A percentile compares a stretch with the other conserved stretches of the same genome.
phyloP scores from a whole-genome alignment of 352 stramenopile genomes.

The Globisporangium middletonii region DNA sequence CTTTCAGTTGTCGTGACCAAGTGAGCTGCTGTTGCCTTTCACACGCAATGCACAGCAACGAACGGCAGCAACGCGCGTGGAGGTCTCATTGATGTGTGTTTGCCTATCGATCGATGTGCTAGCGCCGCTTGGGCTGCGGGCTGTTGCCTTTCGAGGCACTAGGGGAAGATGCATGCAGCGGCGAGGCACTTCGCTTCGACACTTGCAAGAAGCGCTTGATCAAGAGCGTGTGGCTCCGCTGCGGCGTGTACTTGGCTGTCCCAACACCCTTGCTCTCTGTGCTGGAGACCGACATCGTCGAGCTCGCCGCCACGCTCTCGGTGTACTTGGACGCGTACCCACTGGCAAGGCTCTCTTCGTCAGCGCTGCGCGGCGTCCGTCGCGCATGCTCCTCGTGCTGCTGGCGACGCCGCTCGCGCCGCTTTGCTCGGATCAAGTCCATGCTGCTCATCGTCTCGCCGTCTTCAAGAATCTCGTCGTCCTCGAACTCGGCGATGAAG shows the following conservation, averaged over 20 bases:
- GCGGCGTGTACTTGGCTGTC: conserved; percentile 54
- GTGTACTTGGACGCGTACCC: conserved; percentile 13
- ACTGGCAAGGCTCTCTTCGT: conserved; percentile 15
- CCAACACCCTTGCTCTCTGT: conserved; percentile 20
- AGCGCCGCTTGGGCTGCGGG: conserved; percentile 5
- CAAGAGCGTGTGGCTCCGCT: conserved; percentile 43
- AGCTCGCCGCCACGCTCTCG: conserved; percentile 27
- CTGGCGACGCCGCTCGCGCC: not conserved
- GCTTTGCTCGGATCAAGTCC: conserved; percentile 7
- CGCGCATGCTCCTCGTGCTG: conserved; percentile 9
- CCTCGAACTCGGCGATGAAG: conserved; percentile 29
- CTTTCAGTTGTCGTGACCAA: too few relatives aligned
- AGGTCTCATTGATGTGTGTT: too few relatives aligned
- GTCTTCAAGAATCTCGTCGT: conserved; percentile 29
- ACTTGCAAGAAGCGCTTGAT: conserved; percentile 49
- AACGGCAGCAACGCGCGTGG: too few relatives aligned
- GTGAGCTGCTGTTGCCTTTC: too few relatives aligned
- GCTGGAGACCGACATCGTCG: conserved; percentile 14
- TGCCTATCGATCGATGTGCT: not conserved
- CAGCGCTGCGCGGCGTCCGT: not conserved
- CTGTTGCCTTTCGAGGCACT: not conserved
- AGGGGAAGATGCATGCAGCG: not conserved
- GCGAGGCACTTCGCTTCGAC: conserved; percentile 16
- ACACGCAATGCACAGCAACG: too few relatives aligned
- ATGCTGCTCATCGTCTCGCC: conserved; percentile 10